Evolutionary conservation across 1,139 yeast species (phyloP), one percentile per base, ranked within the genome.

Genomic region (Debaryomycetaceae sp.): DNA sequence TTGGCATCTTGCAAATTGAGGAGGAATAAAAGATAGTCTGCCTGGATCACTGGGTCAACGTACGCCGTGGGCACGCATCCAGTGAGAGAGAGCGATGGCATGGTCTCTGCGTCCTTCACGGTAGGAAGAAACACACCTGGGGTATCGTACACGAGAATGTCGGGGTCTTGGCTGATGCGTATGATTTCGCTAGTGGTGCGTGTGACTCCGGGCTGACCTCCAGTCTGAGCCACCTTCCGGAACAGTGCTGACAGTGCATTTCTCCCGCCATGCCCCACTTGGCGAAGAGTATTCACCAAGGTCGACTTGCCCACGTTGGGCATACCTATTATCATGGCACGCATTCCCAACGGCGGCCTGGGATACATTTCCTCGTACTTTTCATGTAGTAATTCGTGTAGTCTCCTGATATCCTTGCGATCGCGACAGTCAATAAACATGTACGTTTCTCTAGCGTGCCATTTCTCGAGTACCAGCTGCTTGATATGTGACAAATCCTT

Each of bases 251-350:
- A 35, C n/a, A 38, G 34, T 26, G 39, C 42, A 5, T 37, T 31
- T 8, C 50, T 39, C n/a, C n/a, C n/a, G n/a, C n/a, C n/a, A 31
- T 60, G 50, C 2, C 85, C 83, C 2, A 68, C 69, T 15, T 62
- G 61, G 32, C 96, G 56, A 30, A 90, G 55, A 0, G 79, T 66
- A 47, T 90, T 90, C 10, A 87, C 78, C 32, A 90, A 55, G 0
- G 94, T 80, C n/a, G 95, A 82, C 51, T 90, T 90, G 1, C 98
- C 98, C n/a, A 86, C 95, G 49, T 90, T 90, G 1, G 98, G 98
- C 93, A 90, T 82, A 1, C 98, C 98, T 8, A 81, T 76, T 28
- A 90, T 73, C 62, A 87, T 62, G 30, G 81, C 51, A 22, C 87
- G 56, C 28, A 81, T 57, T 0, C 98, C 97, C 32, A 86, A 54